Base-by-base conservation (phyloP, 2,329 filamentous ascomycete genomes). In the Shiraia sp. region DNA sequence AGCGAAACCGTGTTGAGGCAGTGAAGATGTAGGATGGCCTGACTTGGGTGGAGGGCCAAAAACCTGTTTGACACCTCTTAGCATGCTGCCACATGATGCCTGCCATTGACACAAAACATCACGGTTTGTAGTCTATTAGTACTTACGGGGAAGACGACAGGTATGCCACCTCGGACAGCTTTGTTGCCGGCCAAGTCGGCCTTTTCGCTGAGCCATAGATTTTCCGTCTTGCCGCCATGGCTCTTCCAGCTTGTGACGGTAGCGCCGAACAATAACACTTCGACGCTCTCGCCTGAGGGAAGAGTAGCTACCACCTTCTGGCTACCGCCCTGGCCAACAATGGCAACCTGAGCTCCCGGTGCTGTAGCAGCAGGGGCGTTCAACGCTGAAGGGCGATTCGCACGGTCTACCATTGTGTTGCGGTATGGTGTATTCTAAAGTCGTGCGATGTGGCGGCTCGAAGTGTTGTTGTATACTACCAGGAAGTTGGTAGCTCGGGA, bases 191-290 rank as follows among this genome's bases (percentile, higher is more conserved):
- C 91, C 42, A 96, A 76, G 61, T 82, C 82, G 31, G 91, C 87
- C 43, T 79, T 83, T 47, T 90, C 82, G 72, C 88, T 93, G 55
- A 96, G 65, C 80, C 90, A 96, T 40, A 96, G 79, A 72, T 90
- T 90, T 75, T 96, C 91, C 41, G 62, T 66, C 55, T 82, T 74
- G 33, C 87, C 87, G 43, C 80, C 77, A 45, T 83, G 80, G 65
- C 87, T 86, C 77, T 93, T 95, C 93, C 93, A 99, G 71, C 87
- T 93, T 45, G 88, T 84, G 33, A 99, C 87, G 1, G 91, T 97
- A 9, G 93, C 93, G 44, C 93, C 93, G 63, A 88, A 88, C n/a
- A 97, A 82, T 47, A 96, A 78, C 26, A 99, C 79, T 53, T 90
- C 85, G 55, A 96, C 82, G 40, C 83, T 88, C 74, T 97, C 91